These are phyloP conservation scores for Camptophora hylomeconis DNA, from an alignment of 2,329 filamentous ascomycete genomes.

Conservation along the genomic window DNA sequence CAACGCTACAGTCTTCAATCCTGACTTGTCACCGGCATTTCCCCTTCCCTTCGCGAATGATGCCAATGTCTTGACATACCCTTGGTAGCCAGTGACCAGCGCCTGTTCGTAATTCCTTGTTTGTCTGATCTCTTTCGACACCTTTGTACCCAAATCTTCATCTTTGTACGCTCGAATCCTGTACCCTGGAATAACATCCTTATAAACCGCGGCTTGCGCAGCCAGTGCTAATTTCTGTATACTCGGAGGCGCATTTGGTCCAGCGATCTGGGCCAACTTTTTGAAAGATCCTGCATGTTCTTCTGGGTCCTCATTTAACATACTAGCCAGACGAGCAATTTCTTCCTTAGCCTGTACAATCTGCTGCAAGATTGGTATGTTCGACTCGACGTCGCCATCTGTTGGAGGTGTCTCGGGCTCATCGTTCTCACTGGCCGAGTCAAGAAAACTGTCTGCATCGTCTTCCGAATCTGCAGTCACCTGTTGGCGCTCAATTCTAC, in stretches of 20 bases:
- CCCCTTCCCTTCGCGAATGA: constrained; percentile 49
- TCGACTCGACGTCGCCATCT: constrained; percentile 41
- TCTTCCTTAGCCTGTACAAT: constrained; percentile 84
- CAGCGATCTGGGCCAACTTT: constrained; percentile 57
- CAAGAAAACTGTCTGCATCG: constrained; percentile 52
- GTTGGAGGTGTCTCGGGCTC: constrained; percentile 20
- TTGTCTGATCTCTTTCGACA: constrained; percentile 83
- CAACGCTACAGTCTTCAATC: constrained; percentile 62
- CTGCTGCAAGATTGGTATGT: constrained; percentile 63
- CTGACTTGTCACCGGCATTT: constrained; percentile 19
- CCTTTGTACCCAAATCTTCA: constrained; percentile 60
- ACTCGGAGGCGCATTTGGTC: constrained; percentile 46
- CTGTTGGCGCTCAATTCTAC: constrained; percentile 48
- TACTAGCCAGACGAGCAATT: constrained; percentile 64
- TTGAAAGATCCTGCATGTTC: constrained; percentile 74
- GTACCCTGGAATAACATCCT: constrained; percentile 92
- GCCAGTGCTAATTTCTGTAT: constrained; percentile 78
- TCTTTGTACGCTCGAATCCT: constrained; percentile 73
- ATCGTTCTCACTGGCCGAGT: constrained; percentile 41
- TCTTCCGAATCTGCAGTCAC: constrained; percentile 28
- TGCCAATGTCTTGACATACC: constrained; percentile 65
- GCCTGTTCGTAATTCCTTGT: constrained; percentile 77
- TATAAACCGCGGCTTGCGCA: constrained; percentile 82
- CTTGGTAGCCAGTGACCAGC: constrained; percentile 71
- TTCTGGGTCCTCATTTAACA: constrained; percentile 85